These are phyloP conservation scores for Ceratobasidium sp. DNA, from an alignment of 1,284 basidiomycete genomes.

Conservation along the genomic window DNA sequence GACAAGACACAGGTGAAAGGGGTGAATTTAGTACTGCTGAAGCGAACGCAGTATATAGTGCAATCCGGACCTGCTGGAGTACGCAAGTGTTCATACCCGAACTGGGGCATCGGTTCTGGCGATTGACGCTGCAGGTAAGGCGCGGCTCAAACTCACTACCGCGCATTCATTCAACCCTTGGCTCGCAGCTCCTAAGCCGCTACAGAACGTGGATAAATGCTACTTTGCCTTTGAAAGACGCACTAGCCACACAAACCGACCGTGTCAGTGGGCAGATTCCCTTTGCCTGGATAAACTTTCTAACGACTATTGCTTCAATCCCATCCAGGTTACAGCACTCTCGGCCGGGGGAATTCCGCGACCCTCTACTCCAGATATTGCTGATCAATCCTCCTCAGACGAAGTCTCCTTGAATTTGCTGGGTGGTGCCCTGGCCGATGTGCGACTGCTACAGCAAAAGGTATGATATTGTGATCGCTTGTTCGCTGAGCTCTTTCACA, in stretches of 20 bases:
- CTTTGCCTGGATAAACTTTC: background rate
- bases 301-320: slow-evolving; percentile 44
- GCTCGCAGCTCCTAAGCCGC: slow-evolving; percentile 76
- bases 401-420: slow-evolving; percentile 11
- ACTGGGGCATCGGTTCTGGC: slow-evolving; percentile 88
- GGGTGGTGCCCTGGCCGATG: slow-evolving; percentile 33
- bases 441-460: slow-evolving; percentile 37
- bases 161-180: background rate
- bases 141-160: background rate
- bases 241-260: slow-evolving; percentile 53
- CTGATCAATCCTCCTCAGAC: slow-evolving; percentile 21
- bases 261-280: slow-evolving; percentile 53
- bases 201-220: slow-evolving; percentile 81
- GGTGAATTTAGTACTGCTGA: slow-evolving; percentile 65
- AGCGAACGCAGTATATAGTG: slow-evolving; percentile 77
- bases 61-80: slow-evolving; percentile 86
- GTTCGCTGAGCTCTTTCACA: background rate
- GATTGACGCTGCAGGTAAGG: slow-evolving; percentile 84
- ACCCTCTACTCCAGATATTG: slow-evolving; percentile 28
- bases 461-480: background rate
- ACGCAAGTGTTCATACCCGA: slow-evolving; percentile 87
- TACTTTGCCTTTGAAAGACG: slow-evolving; percentile 58
- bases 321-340: slow-evolving; percentile 17
- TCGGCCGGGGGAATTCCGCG: background rate
- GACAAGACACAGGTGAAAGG: slow-evolving; percentile 47